Evolutionary conservation across 352 stramenopile genomes (phyloP), one percentile per base, ranked within the genome.

Genomic region (Saprolegnia parasitica): DNA sequence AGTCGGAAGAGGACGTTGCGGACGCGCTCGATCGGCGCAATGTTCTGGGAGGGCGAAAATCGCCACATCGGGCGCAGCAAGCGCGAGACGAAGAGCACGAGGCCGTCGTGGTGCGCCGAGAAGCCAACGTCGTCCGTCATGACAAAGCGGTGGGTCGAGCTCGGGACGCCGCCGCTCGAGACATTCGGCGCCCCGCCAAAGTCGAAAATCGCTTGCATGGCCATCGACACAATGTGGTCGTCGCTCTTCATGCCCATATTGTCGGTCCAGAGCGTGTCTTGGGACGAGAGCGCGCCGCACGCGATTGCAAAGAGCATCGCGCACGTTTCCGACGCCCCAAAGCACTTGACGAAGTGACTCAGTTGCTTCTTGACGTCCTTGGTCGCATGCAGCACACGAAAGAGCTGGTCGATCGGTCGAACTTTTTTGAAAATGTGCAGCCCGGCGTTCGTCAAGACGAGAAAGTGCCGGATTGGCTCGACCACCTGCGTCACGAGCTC

Each of bases 341-440:
- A 96, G 61, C 78, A 91, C 15, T 86, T 84, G 56, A 93, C 78
- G 68, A 95, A 95, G 5, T 86, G 83, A 8, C 77, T 75, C 18
- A 96, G 71, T 6, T 78, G 77, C 13, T 76, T 76, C 65, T 88
- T 89, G 5, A 91, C 65, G 39, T 93, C 80, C 40, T 84, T 86
- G 21, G 84, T 74, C 8, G 88, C 72, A 46, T 92, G 49, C 54
- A 97, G 68, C 20, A 89, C 76, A 20, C 81, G 82, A 56, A 93
- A 87, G 35, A 97, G 74, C 55, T 96, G 81, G 65, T 97, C 90
- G 23, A 96, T 79, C 10, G 90, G 90, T 4, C 90, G 83, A 45
- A 96, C 85, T 73, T 96, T 96, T 73, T 91, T 89, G 68, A 96
- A 92, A 20, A 95, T 79, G 72, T 97, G 89, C 73, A 97, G 89